These are phyloP conservation scores for Talaromyces nanjingensis DNA, from an alignment of 495 filamentous ascomycete genomes.

Conservation along the genomic window DNA sequence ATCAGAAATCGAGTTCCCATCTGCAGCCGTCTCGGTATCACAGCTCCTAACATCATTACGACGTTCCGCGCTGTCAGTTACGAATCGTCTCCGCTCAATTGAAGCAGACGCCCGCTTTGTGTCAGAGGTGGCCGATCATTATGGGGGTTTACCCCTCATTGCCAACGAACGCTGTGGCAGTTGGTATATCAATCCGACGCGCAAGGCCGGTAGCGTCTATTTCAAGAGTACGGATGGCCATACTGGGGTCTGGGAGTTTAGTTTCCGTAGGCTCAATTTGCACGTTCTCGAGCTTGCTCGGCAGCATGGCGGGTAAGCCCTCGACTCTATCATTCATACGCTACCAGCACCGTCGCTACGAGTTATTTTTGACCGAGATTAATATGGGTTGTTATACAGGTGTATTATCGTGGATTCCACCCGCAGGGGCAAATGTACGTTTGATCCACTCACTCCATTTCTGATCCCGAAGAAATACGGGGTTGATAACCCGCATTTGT, in stretches of 20 bases:
- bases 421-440: constrained; percentile 73
- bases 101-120: constrained; percentile 63
- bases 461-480: not conserved
- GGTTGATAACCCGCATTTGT: not conserved
- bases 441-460: not conserved
- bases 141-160: constrained; percentile 63
- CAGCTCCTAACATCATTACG: constrained; percentile 52
- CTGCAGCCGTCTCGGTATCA: constrained; percentile 35
- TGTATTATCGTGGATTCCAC: constrained; percentile 97
- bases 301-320: constrained; percentile 55
- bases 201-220: constrained; percentile 68
- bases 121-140: constrained; percentile 41
- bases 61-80: constrained; percentile 65
- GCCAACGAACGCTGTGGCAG: constrained; percentile 92
- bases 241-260: constrained; percentile 82
- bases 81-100: constrained; percentile 73
- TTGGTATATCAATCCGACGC: constrained; percentile 77
- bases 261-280: constrained; percentile 73
- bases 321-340: not conserved
- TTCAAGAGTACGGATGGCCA: constrained; percentile 99
- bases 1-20: constrained; percentile 38
- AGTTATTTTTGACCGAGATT: constrained; percentile 4
- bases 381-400: constrained; percentile 32
- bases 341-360: not conserved
- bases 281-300: constrained; percentile 61